These are phyloP conservation scores for Xerocomus minutiporus DNA, from an alignment of 1,284 basidiomycete genomes.

Conservation along the genomic window DNA sequence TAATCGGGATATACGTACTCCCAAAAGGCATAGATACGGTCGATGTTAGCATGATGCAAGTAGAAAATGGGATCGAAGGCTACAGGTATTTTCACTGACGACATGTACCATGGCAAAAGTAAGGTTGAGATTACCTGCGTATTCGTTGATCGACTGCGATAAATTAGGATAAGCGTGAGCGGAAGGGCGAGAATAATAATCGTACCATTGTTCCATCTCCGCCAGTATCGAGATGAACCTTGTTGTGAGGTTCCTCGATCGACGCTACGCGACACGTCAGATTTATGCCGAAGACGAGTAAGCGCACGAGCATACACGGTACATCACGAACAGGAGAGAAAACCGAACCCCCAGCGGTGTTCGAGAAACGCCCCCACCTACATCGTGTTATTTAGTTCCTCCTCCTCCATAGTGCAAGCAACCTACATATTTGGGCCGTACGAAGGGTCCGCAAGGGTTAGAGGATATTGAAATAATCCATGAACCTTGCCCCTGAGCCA, in stretches of 20 bases:
- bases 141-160: not conserved
- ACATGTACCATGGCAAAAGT: not conserved
- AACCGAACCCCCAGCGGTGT: conserved; percentile 1
- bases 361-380: conserved; percentile 20
- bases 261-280: not conserved
- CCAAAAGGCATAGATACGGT: not conserved
- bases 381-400: not conserved
- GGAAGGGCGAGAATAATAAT: not conserved
- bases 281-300: not conserved
- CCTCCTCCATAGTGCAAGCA: not conserved
- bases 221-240: not conserved
- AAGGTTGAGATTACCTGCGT: not conserved
- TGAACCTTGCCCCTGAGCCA: conserved; percentile 15
- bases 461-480: conserved; percentile 10
- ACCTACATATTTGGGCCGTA: conserved; percentile 19
- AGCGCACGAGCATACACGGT: not conserved
- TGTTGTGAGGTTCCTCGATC: conserved; percentile 1
- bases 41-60: not conserved
- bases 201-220: not conserved
- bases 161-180: not conserved
- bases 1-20: not conserved
- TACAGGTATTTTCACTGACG: not conserved
- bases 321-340: not conserved
- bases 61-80: not conserved
- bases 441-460: conserved; percentile 6